phyloP scores from a whole-genome alignment of 2,329 filamentous ascomycete species.

The Gaeumannomyces sp. region DNA sequence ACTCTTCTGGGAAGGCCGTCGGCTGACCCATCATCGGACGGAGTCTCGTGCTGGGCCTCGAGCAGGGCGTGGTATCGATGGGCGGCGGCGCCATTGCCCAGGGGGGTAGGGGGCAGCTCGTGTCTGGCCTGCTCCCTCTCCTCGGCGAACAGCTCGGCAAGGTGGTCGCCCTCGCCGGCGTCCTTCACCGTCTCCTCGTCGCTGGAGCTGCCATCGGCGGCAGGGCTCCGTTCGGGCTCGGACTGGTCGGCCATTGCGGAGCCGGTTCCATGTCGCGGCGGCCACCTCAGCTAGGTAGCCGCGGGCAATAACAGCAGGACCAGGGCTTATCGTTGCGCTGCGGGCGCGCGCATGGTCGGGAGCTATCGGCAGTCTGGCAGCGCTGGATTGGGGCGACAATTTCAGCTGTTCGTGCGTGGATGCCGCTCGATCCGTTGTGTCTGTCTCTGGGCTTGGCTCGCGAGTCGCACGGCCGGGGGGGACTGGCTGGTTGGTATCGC shows the following conservation, averaged over 20 bases:
- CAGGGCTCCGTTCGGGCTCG: constrained; percentile 29
- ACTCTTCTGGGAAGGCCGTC: constrained; percentile 47
- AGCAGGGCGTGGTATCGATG: constrained; percentile 39
- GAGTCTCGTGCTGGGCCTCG: constrained; percentile 35
- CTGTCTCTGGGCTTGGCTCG: background rate
- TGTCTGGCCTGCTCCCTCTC: constrained; percentile 24
- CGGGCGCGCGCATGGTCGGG: background rate
- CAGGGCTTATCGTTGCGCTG: background rate
- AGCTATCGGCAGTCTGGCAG: background rate
- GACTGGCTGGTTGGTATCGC: background rate
- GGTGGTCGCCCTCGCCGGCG: constrained; percentile 23
- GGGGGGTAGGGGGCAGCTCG: constrained; percentile 15
- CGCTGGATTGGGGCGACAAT: background rate
- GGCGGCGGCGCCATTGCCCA: constrained; percentile 30
- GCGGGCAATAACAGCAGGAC: background rate
- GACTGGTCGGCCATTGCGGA: constrained; percentile 40
- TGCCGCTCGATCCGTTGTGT: background rate
- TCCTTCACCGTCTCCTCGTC: constrained; percentile 38
- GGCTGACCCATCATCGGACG: constrained; percentile 48
- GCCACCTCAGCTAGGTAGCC: background rate
- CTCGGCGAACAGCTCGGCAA: constrained; percentile 29
- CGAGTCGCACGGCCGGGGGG: no score
- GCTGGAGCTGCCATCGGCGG: constrained; percentile 29
- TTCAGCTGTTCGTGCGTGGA: background rate
- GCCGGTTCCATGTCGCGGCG: constrained; percentile 12